Conservation (phyloP, 176 grass and related monocot genomes). For the Aegilops tauschii region DNA sequence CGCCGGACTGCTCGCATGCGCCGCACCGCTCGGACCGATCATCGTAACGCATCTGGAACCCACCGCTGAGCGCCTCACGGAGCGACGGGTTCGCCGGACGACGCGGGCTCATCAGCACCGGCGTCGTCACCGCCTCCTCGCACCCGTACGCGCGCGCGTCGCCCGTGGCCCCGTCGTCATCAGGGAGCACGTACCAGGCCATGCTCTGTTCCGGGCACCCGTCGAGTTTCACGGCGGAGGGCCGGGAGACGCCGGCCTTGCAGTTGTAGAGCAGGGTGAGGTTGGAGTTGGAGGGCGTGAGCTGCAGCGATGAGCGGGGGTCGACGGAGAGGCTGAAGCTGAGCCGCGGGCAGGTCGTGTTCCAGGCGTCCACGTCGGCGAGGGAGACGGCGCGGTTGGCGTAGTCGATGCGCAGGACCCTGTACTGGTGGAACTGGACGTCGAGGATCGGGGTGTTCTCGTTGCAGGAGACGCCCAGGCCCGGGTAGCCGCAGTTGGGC, state of each 20-base stretch:
- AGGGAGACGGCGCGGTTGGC: not conserved
- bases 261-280: slow-evolving; percentile 45
- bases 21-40: not conserved
- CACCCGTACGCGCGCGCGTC: slow-evolving; percentile 6
- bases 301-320: not conserved
- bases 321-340: slow-evolving; percentile 31
- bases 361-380: slow-evolving; percentile 23
- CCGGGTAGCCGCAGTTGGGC: slow-evolving; percentile 32
- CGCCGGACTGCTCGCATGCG: slow-evolving; percentile 21
- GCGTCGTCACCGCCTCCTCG: slow-evolving; percentile 35
- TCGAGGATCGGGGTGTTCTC: slow-evolving; percentile 18
- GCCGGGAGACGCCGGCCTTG: not conserved
- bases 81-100: not conserved
- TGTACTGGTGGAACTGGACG: slow-evolving; percentile 29
- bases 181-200: slow-evolving; percentile 6
- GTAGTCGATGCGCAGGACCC: slow-evolving; percentile 32
- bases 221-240: not conserved
- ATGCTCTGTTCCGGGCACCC: not conserved
- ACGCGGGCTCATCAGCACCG: not conserved
- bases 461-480: slow-evolving; percentile 45
- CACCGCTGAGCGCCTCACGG: not conserved
- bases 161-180: not conserved
- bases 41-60: not conserved
- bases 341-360: slow-evolving; percentile 34
- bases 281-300: slow-evolving; percentile 2